Conservation (phyloP, 2,329 filamentous ascomycete genomes). For the Parastagonospora avenae region DNA sequence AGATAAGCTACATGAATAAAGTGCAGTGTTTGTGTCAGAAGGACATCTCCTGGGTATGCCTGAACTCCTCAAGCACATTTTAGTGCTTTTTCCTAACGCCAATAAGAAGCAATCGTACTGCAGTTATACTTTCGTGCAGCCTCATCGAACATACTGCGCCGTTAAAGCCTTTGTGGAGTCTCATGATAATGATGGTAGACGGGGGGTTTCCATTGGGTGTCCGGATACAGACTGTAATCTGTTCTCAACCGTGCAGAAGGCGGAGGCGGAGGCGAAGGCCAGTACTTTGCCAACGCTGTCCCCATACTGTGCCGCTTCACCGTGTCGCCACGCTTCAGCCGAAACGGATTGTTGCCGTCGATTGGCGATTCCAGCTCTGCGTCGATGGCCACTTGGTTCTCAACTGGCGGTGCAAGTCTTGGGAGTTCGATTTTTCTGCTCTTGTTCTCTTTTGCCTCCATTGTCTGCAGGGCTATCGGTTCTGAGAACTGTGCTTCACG, state of each 20-base stretch:
- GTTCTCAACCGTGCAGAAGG: slow-evolving; percentile 13
- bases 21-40: slow-evolving; percentile 8
- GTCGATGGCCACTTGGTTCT: background rate
- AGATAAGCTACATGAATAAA: slow-evolving; percentile 24
- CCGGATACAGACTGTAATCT: too few species aligned
- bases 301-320: slow-evolving; percentile 21
- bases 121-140: background rate
- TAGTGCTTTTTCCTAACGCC: background rate
- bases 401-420: background rate
- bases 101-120: background rate
- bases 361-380: slow-evolving; percentile 31
- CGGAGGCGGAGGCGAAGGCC: slow-evolving; percentile 25
- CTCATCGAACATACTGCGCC: too few species aligned
- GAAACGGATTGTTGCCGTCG: slow-evolving; percentile 35
- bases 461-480: background rate
- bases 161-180: too few species aligned
- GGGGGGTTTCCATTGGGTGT: too few species aligned
- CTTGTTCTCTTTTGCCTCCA: background rate
- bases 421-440: background rate
- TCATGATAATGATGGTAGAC: too few species aligned
- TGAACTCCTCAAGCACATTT: slow-evolving; percentile 12
- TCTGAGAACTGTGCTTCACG: slow-evolving; percentile 4
- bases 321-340: slow-evolving; percentile 34
- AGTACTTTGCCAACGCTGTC: slow-evolving; percentile 18
- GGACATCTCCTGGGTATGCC: slow-evolving; percentile 23